Evolutionary conservation across 371 early-diverging fungal genomes (phyloP), one percentile per base, ranked within the genome.

Genomic region (Quaeritorhiza haematococci): DNA sequence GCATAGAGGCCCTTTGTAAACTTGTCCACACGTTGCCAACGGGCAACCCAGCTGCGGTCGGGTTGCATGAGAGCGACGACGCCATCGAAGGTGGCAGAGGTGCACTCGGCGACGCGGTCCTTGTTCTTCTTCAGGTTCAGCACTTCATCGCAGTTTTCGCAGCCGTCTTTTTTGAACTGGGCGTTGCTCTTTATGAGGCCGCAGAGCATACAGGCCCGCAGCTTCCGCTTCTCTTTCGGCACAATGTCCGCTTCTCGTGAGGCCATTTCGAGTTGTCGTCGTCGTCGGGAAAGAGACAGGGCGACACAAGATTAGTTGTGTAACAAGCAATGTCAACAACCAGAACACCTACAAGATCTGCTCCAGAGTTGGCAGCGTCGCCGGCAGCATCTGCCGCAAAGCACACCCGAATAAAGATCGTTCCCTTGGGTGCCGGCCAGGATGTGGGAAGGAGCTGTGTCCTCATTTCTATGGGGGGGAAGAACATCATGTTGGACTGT

Each of bases 371-470:
- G n/a, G n/a, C n/a, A n/a, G n/a, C n/a, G n/a, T n/a, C n/a, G n/a
- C n/a, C n/a, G n/a, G n/a, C n/a, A n/a, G n/a, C n/a, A n/a, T n/a
- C n/a, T n/a, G n/a, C n/a, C n/a, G n/a, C n/a, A n/a, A n/a, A n/a
- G n/a, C n/a, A n/a, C n/a, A n/a, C n/a, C n/a, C n/a, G 38, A 38
- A 10, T 45, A 6, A 21, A 21, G 46, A 86, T 98, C 27, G 93
- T 89, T 10, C 95, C 96, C 21, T 75, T 98, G 28, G 99, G 99
- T 24, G 93, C 96, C 23, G 99, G 99, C 45, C 91, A 92, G 61
- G 99, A 99, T 74, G 99, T 99, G 19, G 99, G 99, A 10, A 82
- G 99, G 59, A 95, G 96, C 32, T 99, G 99, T 64, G 83, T 98
- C 45, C 72, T 98, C 29, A 71, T 98, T 45, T 86, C 94, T 62